Base-by-base conservation (phyloP, 108 stramenopile species). In the Pseudonitzschia multiseries region DNA sequence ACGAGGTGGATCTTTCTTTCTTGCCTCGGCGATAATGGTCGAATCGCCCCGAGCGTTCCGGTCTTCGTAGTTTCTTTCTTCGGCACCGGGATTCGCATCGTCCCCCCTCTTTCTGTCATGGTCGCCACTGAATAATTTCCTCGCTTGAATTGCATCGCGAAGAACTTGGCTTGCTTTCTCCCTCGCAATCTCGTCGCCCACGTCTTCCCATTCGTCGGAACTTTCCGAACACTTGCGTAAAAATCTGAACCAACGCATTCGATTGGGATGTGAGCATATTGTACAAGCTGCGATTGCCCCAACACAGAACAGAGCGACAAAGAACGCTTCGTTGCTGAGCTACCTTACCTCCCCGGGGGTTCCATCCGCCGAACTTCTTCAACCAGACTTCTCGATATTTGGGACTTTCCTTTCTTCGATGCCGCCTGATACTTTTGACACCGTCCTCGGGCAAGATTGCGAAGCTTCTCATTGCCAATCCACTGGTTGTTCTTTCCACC, bases 151-250 rank as follows among this genome's bases (percentile, higher is more conserved):
- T 12, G 93, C 90, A 84, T 94, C 93, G 42, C 93, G 82, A 41
- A 94, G 64, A 22, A 84, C 87, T 76, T 91, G 93, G 41, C 82
- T 82, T 27, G 89, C 80, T 68, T 91, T 91, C 70, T 94, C 93
- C 15, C 90, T 68, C 2, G 93, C 93, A 42, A 83, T 73, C 3
- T 77, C 71, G 31, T 88, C 86, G 40, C 72, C 79, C 15, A 88
- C 93, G 70, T 86, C 89, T 33, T 72, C 84, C 87, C 88, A 94
- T 22, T 60, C 33, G 28, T 33, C 57, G 46, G 18, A 69, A 80
- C 21, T 69, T 60, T 33, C 59, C 50, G 64, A 86, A 71, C 71
- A 86, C 80, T 57, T 79, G 66, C 41, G 61, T 40, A 93, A 69
- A 73, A 90, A 89, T 69, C 86, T 77, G 27, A 50, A 67, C 56